Conservation (phyloP, 2,329 filamentous ascomycete genomes). For the Hymenoscyphus repandus region DNA sequence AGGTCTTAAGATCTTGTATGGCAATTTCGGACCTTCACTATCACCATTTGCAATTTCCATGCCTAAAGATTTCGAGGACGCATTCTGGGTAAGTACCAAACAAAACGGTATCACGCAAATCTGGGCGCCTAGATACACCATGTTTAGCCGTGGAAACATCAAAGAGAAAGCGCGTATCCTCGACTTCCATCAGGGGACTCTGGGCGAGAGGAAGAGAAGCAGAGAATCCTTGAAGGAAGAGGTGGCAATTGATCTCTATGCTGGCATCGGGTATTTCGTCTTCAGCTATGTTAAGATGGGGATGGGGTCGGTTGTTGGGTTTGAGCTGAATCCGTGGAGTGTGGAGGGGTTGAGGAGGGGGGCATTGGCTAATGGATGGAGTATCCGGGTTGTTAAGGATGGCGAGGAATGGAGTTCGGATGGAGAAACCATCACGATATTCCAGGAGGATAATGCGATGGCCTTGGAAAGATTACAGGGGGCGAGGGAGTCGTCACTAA, state of each 20-base stretch:
- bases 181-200: constrained; percentile 36
- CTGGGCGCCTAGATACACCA: constrained; percentile 86
- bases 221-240: constrained; percentile 8
- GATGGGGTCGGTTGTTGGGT: constrained; percentile 66
- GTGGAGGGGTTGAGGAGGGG: constrained; percentile 78
- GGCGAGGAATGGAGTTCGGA: constrained; percentile 35
- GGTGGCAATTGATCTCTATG: constrained; percentile 73
- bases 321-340: constrained; percentile 87
- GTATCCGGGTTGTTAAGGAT: constrained; percentile 46
- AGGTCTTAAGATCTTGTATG: constrained; percentile 64
- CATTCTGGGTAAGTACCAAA: constrained; percentile 73
- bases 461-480: constrained; percentile 22
- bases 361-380: constrained; percentile 64
- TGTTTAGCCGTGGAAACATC: constrained; percentile 91
- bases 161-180: constrained; percentile 80
- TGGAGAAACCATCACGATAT: constrained; percentile 56
- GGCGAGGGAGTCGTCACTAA: constrained; percentile 32
- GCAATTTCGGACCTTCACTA: constrained; percentile 61
- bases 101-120: constrained; percentile 78
- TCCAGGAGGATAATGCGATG: constrained; percentile 62
- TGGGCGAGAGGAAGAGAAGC: constrained; percentile 1
- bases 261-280: constrained; percentile 89
- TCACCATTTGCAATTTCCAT: constrained; percentile 6
- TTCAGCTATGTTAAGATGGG: constrained; percentile 76
- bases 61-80: constrained; percentile 52